Conservation (phyloP, 441 rosid species). For the Syzygium malaccense region DNA sequence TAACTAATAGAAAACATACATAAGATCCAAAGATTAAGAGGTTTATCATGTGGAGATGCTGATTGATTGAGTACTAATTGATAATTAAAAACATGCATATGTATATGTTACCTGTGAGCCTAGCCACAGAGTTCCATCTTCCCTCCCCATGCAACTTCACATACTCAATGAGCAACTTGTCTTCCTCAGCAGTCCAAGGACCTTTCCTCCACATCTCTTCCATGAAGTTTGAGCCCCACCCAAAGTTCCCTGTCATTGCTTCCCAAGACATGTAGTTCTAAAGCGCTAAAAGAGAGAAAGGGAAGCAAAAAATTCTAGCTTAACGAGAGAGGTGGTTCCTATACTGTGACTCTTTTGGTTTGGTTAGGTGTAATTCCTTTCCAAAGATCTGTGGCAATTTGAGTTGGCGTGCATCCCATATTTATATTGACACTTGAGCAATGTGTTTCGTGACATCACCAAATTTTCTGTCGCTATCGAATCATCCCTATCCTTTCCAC, state of each 20-base stretch:
- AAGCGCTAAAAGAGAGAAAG: neutral
- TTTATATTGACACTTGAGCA: constrained; percentile 29
- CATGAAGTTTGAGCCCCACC: constrained; percentile 41
- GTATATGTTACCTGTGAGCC: constrained; percentile 45
- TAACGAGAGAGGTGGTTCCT: neutral
- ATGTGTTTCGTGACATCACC: constrained; percentile 14
- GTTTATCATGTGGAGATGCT: neutral
- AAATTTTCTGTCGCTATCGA: constrained; percentile 31
- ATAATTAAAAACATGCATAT: neutral
- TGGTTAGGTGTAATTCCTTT: neutral
- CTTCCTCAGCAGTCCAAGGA: constrained; percentile 97
- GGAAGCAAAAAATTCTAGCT: neutral
- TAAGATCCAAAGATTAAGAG: neutral
- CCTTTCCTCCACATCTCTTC: constrained; percentile 93
- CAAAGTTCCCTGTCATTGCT: constrained; percentile 41
- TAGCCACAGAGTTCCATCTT: constrained; percentile 90
- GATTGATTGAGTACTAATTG: neutral
- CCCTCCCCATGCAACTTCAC: constrained; percentile 84
- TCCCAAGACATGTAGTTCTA: constrained; percentile 41
- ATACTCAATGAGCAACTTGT: constrained; percentile 64
- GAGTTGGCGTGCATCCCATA: constrained; percentile 18
- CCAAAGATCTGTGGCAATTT: constrained; percentile 20
- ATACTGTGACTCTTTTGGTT: neutral
- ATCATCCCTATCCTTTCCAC: constrained; percentile 18
- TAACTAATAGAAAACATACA: neutral